A percentile compares a stretch with the other conserved stretches of the same genome.
phyloP scores from a whole-genome alignment of 805 yeast species.

The Scheffersomyces spartinae region DNA sequence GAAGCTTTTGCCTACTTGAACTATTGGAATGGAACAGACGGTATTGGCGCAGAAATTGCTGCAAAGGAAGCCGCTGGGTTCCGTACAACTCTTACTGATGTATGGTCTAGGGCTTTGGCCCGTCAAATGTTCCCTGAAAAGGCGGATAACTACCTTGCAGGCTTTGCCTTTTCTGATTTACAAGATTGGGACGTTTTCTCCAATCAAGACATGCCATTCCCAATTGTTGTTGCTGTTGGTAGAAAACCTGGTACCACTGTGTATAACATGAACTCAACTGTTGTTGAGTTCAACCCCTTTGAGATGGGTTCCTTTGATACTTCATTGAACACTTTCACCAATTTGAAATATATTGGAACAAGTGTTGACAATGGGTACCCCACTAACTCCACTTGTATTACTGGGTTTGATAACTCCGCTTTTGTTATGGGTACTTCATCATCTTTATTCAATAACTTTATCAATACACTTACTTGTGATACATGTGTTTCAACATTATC shows the following conservation, averaged over 20 bases:
- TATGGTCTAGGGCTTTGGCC: slow-evolving; percentile 32
- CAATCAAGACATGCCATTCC: slow-evolving; percentile 26
- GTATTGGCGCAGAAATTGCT: slow-evolving; percentile 40
- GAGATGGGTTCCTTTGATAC: slow-evolving; percentile 85
- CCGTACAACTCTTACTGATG: slow-evolving; percentile 26
- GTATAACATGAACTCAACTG: slow-evolving; percentile 24
- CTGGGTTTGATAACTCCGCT: slow-evolving; percentile 74
- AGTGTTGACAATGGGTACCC: slow-evolving; percentile 50
- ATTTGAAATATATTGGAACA: slow-evolving; percentile 62
- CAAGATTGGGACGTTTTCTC: slow-evolving; percentile 13
- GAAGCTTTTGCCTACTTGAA: too few relatives aligned
- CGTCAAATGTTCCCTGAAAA: slow-evolving; percentile 24
- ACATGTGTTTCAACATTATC: too few relatives aligned
- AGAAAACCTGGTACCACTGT: slow-evolving; percentile 21
- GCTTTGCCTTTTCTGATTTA: slow-evolving; percentile 20
- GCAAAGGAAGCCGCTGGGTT: slow-evolving; percentile 33
- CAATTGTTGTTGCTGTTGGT: slow-evolving; percentile 27
- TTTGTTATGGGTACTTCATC: slow-evolving; percentile 78
- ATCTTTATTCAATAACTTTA: slow-evolving; percentile 59
- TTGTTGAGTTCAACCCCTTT: slow-evolving; percentile 26
- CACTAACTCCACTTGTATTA: slow-evolving; percentile 34
- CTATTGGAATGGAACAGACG: too few relatives aligned
- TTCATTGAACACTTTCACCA: slow-evolving; percentile 50
- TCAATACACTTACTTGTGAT: slow-evolving; percentile 28
- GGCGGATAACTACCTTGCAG: slow-evolving; percentile 15